A percentile compares a stretch with the other conserved stretches of the same genome.
Conservation (phyloP, 768 basidiomycete genomes). For the Neoboletus subvelutipes region DNA sequence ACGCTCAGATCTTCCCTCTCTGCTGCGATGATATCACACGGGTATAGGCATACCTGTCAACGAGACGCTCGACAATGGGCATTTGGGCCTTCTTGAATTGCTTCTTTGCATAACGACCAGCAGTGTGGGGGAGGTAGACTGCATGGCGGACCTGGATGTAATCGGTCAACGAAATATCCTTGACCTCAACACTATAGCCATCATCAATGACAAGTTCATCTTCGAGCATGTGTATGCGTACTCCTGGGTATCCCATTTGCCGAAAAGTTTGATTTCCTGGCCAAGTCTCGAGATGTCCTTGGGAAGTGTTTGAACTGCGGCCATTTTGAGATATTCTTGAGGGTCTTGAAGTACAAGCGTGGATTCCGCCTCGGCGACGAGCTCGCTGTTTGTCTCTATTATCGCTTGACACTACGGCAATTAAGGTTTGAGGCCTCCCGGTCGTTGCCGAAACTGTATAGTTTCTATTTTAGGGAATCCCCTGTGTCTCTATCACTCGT, state of each 20-base stretch:
- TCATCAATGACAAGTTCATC: slow-evolving; percentile 16
- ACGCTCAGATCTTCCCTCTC: not conserved
- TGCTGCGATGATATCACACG: not conserved
- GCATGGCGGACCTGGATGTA: slow-evolving; percentile 99
- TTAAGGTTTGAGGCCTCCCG: slow-evolving; percentile 30
- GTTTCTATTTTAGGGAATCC: slow-evolving; percentile 14
- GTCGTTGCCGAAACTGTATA: slow-evolving; percentile 31
- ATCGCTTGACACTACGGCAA: not conserved
- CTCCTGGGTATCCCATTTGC: slow-evolving; percentile 99
- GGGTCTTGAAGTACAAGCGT: slow-evolving; percentile 24
- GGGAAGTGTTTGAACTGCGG: slow-evolving; percentile 68
- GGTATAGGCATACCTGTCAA: slow-evolving; percentile 71
- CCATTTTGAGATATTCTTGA: slow-evolving; percentile 53
- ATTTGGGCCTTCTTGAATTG: slow-evolving; percentile 99
- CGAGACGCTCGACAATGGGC: slow-evolving; percentile 99
- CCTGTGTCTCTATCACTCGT: not conserved
- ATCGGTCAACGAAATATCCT: slow-evolving; percentile 98
- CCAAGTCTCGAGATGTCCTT: slow-evolving; percentile 80
- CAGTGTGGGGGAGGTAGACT: slow-evolving; percentile 97
- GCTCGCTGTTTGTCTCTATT: slow-evolving; percentile 28
- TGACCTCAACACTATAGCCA: slow-evolving; percentile 83
- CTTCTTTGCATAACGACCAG: slow-evolving; percentile 99
- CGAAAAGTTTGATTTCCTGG: slow-evolving; percentile 92
- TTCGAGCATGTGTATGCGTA: slow-evolving; percentile 42
- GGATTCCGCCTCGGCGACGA: slow-evolving; percentile 19